Evolutionary conservation across 306 rosid species (phyloP), one percentile per base, ranked within the genome.

Genomic region (Amphicarpaea edgeworthii): DNA sequence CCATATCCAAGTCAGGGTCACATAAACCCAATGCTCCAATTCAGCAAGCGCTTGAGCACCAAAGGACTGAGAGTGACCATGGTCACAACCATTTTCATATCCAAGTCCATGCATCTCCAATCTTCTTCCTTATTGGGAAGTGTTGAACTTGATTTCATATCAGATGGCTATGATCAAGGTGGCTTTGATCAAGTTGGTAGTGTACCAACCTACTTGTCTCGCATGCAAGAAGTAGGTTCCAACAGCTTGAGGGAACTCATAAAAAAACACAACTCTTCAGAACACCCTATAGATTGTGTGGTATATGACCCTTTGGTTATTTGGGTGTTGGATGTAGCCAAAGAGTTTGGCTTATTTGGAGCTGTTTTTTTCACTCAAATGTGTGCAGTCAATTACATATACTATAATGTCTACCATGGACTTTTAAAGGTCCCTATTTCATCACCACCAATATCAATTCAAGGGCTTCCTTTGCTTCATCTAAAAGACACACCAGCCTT

Each of bases 1-100:
- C 87, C 94, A 21, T 89, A 85, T 26, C 94, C 94, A 72, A 68
- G 85, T 23, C 94, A 89, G 64, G 94, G 91, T n/a, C 91, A 87
- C 83, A 19, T 87, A 43, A 89, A 89, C 26, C 94, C 94, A 0
- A 41, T 85, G 86, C 83, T 85, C 46, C 87, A 89, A 58, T 79
- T 89, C 54, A 75, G 79, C 83, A 87, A 85, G n/a, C 30, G 67
- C 0, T 73, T 89, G 37, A 69, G 74, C 72, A 79, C 72, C 34
- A 72, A 85, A 68, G 90, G 88, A 38, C 21, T 83, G 1, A 80
- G 24, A 30, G 50, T 68, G 23, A 89, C 97, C 0, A 12, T 91
- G 3, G 89, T 87, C 75, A 74, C 79, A 61, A 86, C 97, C 59
- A 7, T 62, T 37, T 91, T 77, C 86, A 85, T 86, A 75, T 50